Evolutionary conservation across 1,139 yeast genomes (phyloP).

Genomic region (Candida tunisiensis): DNA sequence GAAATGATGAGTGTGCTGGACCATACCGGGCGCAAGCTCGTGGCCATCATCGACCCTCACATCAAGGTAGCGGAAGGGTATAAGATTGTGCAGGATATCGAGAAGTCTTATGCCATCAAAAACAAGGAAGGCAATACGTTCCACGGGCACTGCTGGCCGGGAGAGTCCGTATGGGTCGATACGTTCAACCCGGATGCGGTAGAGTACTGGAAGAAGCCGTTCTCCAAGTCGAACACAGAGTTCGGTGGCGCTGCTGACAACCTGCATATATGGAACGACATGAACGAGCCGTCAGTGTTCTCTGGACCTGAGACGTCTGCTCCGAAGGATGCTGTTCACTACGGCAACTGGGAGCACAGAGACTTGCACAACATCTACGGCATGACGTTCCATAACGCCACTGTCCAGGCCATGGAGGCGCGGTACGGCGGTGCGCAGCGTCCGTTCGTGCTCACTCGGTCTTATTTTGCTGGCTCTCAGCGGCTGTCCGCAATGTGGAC

Average conservation of each 20-base stretch:
- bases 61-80: conserved; percentile 45
- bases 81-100: conserved; percentile 38
- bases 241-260: conserved; percentile 43
- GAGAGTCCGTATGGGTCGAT: conserved; percentile 89
- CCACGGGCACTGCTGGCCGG: conserved; percentile 97
- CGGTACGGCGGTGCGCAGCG: conserved; percentile 40
- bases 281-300: conserved; percentile 95
- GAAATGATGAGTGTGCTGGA: conserved; percentile 48
- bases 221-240: conserved; percentile 18
- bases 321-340: conserved; percentile 65
- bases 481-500: conserved; percentile 93
- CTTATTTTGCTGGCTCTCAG: conserved; percentile 85
- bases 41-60: conserved; percentile 85
- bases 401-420: conserved; percentile 44
- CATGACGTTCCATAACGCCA: conserved; percentile 59
- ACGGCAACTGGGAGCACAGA: conserved; percentile 77
- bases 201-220: conserved; percentile 40
- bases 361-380: conserved; percentile 83
- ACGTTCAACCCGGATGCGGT: conserved; percentile 50
- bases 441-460: conserved; percentile 81
- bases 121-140: conserved; percentile 34
- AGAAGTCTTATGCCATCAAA: conserved; percentile 24
- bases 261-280: conserved; percentile 87
- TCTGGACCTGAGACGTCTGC: conserved; percentile 89
- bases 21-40: conserved; percentile 62